Percentiles rank a stretch among this genome's conserved stretches.
Conservation (phyloP, 805 yeast genomes). For the Monosporozyma siamensis region DNA sequence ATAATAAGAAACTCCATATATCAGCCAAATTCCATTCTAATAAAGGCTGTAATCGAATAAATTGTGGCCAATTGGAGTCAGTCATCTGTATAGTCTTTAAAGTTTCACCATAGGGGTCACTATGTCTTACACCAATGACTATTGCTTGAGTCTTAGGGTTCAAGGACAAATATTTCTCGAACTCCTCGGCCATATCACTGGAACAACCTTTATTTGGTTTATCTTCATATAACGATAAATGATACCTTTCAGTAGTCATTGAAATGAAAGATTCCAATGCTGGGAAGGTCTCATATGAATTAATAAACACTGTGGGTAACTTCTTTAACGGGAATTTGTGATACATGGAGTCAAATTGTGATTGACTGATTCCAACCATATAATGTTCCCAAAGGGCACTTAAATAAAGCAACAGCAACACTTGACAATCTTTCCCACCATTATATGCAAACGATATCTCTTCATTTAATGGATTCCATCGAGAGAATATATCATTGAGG, state of each 20-base stretch:
- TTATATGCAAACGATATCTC: slow-evolving; percentile 78
- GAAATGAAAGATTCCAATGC: slow-evolving; percentile 61
- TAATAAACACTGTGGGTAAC: slow-evolving; percentile 56
- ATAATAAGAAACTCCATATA: slow-evolving; percentile 73
- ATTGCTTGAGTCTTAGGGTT: slow-evolving; percentile 58
- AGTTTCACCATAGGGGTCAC: slow-evolving; percentile 72
- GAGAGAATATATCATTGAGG: slow-evolving; percentile 20
- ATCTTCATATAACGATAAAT: slow-evolving; percentile 36
- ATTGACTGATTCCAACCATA: slow-evolving; percentile 10
- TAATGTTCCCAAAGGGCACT: slow-evolving; percentile 39
- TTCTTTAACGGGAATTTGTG: slow-evolving; percentile 18
- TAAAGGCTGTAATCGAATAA: slow-evolving; percentile 78
- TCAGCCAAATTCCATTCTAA: slow-evolving; percentile 79
- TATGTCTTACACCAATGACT: slow-evolving; percentile 77
- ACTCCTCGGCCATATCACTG: slow-evolving; percentile 52
- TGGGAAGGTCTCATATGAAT: slow-evolving; percentile 62
- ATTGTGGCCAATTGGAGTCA: slow-evolving; percentile 87
- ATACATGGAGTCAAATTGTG: slow-evolving; percentile 19
- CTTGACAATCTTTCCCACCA: slow-evolving; percentile 96
- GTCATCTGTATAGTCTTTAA: slow-evolving; percentile 60
- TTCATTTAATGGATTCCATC: slow-evolving; percentile 28
- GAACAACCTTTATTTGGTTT: slow-evolving; percentile 14
- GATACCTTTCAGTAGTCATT: slow-evolving; percentile 44
- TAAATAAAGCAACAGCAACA: slow-evolving; percentile 66
- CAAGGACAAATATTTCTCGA: slow-evolving; percentile 46